These are phyloP conservation scores for Yamadazyma taylorii DNA, from an alignment of 1,139 yeast genomes.

Conservation along the genomic window DNA sequence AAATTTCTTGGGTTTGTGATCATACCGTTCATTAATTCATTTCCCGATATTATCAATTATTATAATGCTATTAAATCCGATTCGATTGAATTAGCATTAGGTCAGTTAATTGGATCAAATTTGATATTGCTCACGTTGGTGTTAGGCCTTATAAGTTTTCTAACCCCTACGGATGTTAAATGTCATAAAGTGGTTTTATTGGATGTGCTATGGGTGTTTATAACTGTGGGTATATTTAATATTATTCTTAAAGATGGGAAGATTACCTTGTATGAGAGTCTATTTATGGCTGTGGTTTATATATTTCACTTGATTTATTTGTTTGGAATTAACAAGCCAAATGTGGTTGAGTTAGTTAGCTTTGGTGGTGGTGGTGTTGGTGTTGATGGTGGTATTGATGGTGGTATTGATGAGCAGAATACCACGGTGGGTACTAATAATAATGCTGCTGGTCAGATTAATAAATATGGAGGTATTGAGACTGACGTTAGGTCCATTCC, in stretches of 20 bases:
- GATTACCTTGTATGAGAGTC: conserved; percentile 47
- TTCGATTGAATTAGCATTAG: conserved; percentile 38
- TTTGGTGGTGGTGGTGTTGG: conserved; percentile 6
- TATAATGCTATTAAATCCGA: conserved; percentile 31
- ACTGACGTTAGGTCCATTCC: no score
- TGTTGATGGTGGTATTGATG: conserved; percentile 2
- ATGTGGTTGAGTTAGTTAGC: conserved; percentile 1
- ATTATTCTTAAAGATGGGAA: conserved; percentile 51
- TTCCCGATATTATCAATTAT: conserved; percentile 43
- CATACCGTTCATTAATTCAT: conserved; percentile 41
- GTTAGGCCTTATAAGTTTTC: conserved; percentile 34
- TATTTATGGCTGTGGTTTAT: conserved; percentile 38
- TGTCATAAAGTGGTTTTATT: conserved; percentile 23
- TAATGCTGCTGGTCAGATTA: background rate
- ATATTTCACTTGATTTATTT: conserved; percentile 29
- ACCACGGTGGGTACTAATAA: no score
- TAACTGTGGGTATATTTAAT: conserved; percentile 38
- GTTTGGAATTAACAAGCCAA: conserved; percentile 16
- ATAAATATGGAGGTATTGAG: background rate
- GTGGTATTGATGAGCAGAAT: no score
- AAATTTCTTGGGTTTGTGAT: conserved; percentile 36
- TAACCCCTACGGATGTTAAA: conserved; percentile 24
- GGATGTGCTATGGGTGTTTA: conserved; percentile 35
- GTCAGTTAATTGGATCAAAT: conserved; percentile 43
- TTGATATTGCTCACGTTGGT: conserved; percentile 38